phyloP scores from a whole-genome alignment of 1,139 yeast genomes.

The Diutina neorugosa region DNA sequence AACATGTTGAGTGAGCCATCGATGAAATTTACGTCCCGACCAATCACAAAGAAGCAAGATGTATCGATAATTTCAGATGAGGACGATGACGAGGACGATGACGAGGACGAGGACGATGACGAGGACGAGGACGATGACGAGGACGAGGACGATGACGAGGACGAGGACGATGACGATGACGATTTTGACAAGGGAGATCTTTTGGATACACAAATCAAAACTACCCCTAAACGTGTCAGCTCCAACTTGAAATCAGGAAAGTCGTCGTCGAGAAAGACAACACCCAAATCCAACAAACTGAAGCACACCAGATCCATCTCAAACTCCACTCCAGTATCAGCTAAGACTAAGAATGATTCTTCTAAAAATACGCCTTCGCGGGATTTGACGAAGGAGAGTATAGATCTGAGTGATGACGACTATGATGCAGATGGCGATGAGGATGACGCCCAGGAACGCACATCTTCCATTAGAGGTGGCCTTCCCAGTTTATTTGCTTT shows the following conservation, averaged over 20 bases:
- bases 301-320: too few relatives aligned
- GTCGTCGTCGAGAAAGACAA: too few relatives aligned
- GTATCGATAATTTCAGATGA: not conserved
- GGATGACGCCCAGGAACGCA: not conserved
- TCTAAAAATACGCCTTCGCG: not conserved
- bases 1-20: not conserved
- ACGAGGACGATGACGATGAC: not conserved
- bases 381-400: not conserved
- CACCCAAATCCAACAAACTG: too few relatives aligned
- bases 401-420: not conserved
- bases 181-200: too few relatives aligned
- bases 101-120: not conserved
- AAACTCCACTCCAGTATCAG: too few relatives aligned
- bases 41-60: not conserved
- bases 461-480: not conserved
- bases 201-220: too few relatives aligned
- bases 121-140: not conserved
- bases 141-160: not conserved
- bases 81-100: not conserved
- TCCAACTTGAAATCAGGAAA: not conserved
- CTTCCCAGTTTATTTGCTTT: constrained; percentile 9
- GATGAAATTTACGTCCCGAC: not conserved
- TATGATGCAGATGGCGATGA: not conserved
- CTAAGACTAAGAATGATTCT: too few relatives aligned
- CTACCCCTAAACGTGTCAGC: not conserved